phyloP scores from a whole-genome alignment of 148 eudicot species.

The Rhododendron simsii region DNA sequence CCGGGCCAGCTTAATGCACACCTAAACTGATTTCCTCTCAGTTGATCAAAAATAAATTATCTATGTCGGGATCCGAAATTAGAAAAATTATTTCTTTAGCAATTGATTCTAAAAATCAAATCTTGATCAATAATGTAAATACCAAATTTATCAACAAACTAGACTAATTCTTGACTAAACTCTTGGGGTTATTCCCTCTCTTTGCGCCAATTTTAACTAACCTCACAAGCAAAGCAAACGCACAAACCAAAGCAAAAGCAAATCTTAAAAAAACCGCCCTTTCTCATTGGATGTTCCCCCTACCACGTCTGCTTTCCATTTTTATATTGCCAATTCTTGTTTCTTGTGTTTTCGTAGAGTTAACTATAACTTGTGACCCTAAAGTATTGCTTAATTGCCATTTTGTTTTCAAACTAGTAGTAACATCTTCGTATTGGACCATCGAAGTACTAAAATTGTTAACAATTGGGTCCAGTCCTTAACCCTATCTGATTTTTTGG shows the following conservation, averaged over 20 bases:
- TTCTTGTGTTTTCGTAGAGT: neutral
- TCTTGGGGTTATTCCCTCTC: neutral
- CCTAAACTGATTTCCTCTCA: too few relatives aligned
- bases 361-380: neutral
- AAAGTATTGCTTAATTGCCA: neutral
- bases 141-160: too few relatives aligned
- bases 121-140: too few relatives aligned
- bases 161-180: neutral
- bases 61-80: accelerated
- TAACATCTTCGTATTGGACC: neutral
- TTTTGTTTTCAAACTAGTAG: neutral
- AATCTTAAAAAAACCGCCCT: conserved; percentile 21
- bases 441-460: neutral
- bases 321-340: neutral
- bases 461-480: neutral
- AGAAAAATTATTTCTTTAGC: too few relatives aligned
- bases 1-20: neutral
- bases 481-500: neutral
- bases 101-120: too few relatives aligned
- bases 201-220: conserved; percentile 7
- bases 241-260: conserved; percentile 17
- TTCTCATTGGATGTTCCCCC: conserved; percentile 12
- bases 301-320: neutral
- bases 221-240: conserved; percentile 28
- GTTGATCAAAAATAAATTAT: too few relatives aligned